Conservation (phyloP, 208 protist species). For the Balamuthia mandrillaris region DNA sequence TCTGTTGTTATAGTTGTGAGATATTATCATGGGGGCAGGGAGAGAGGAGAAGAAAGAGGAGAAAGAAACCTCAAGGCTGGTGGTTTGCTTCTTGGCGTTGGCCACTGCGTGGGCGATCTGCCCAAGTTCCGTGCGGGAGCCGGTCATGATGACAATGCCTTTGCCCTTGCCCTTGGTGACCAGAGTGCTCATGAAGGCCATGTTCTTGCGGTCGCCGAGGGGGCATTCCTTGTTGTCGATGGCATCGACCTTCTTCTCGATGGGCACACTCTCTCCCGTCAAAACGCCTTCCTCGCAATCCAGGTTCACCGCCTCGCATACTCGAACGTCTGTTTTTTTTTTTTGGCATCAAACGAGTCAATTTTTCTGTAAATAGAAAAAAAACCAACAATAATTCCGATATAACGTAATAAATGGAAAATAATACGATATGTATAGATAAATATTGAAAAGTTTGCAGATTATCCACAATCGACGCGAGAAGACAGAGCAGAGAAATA, state of each 20-base stretch:
- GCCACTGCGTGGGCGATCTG: slow-evolving; percentile 4
- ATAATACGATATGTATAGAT: too few relatives aligned
- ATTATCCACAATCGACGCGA: too few relatives aligned
- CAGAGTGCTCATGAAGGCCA: slow-evolving; percentile 27
- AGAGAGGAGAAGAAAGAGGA: not conserved
- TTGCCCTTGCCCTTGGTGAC: slow-evolving; percentile 18
- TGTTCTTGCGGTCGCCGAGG: not conserved
- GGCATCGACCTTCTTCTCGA: slow-evolving; percentile 62
- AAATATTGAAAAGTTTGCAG: too few relatives aligned
- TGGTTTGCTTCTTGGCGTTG: not conserved
- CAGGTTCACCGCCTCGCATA: slow-evolving; percentile 64
- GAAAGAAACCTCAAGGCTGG: not conserved
- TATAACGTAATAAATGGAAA: too few relatives aligned
- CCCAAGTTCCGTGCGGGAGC: not conserved
- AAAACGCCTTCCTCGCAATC: slow-evolving; percentile 83
- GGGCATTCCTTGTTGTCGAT: too few relatives aligned
- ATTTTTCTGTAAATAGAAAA: too few relatives aligned
- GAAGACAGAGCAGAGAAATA: too few relatives aligned
- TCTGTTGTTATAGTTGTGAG: too few relatives aligned
- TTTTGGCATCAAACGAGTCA: too few relatives aligned
- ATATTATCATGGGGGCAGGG: too few relatives aligned
- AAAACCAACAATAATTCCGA: too few relatives aligned
- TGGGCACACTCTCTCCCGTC: slow-evolving; percentile 82
- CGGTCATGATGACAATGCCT: not conserved
- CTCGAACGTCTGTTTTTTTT: slow-evolving; percentile 87